These are phyloP conservation scores for Colletotrichum graminicola DNA, from an alignment of 2,329 filamentous ascomycete species.

Conservation along the genomic window DNA sequence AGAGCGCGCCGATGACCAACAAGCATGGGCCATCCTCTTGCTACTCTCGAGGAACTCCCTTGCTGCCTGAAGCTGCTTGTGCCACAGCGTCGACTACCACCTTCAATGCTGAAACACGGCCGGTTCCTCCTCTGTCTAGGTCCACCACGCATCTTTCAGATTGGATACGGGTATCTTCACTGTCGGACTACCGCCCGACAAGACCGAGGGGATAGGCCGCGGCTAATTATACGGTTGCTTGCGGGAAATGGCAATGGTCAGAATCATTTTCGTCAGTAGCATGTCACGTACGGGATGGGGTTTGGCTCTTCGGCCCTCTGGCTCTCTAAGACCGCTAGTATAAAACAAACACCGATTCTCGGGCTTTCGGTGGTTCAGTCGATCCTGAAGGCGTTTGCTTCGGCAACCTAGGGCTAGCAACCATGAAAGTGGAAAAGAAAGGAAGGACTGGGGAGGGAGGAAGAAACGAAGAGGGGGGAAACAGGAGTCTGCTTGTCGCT, in stretches of 20 bases:
- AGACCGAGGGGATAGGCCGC: background rate
- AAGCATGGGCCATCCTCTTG: conserved; percentile 24
- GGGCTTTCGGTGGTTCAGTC: background rate
- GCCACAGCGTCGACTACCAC: conserved; percentile 34
- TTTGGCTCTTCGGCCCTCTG: conserved; percentile 30
- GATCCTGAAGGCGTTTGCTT: conserved; percentile 20
- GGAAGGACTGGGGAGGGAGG: too few relatives aligned
- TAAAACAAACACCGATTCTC: conserved; percentile 10
- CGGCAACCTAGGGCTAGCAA: background rate
- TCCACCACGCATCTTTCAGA: conserved; percentile 5
- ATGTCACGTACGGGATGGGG: conserved; percentile 5
- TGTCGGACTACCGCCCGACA: background rate
- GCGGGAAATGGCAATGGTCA: conserved; percentile 4
- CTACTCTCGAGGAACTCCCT: conserved; percentile 34
- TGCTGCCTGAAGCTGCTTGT: conserved; percentile 38
- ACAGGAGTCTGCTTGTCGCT: conserved; percentile 3
- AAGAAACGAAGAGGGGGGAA: background rate
- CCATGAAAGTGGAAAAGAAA: background rate
- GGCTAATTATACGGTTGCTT: background rate
- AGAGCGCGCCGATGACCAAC: background rate
- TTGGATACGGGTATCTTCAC: background rate
- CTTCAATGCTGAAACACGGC: conserved; percentile 38
- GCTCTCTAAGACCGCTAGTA: background rate
- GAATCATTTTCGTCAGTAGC: conserved; percentile 24
- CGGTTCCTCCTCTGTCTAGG: conserved; percentile 23